Evolutionary conservation across 495 filamentous ascomycete genomes (phyloP).

Genomic region (Penicillium cataractarum): DNA sequence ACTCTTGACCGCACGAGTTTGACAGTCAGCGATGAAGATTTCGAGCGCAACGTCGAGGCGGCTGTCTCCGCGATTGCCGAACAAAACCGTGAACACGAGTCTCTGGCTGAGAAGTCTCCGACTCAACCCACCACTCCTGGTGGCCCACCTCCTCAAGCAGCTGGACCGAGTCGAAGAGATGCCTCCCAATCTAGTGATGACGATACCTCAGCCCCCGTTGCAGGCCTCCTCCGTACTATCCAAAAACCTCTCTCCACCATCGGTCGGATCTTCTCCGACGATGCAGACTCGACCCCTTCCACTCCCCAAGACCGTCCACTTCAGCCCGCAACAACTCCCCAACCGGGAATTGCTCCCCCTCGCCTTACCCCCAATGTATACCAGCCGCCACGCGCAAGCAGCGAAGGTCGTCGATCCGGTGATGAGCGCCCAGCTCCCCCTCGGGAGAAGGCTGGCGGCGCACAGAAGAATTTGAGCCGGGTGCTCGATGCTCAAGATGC

Average conservation of each 20-base stretch:
- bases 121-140: slow-evolving; percentile 12
- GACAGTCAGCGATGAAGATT: slow-evolving; percentile 92
- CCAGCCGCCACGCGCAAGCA: slow-evolving; percentile 51
- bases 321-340: slow-evolving; percentile 60
- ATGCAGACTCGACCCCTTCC: slow-evolving; percentile 40
- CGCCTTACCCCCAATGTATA: slow-evolving; percentile 61
- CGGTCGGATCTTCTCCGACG: slow-evolving; percentile 96
- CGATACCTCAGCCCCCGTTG: slow-evolving; percentile 73
- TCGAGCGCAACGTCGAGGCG: slow-evolving; percentile 91
- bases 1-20: slow-evolving; percentile 91
- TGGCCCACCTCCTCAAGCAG: slow-evolving; percentile 45
- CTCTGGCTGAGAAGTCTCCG: slow-evolving; percentile 61
- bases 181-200: slow-evolving; percentile 54
- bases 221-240: slow-evolving; percentile 86
- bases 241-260: slow-evolving; percentile 91
- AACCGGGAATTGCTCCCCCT: slow-evolving; percentile 54
- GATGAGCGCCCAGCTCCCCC: slow-evolving; percentile 40
- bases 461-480: slow-evolving; percentile 35
- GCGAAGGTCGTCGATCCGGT: slow-evolving; percentile 47
- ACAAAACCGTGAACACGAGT: slow-evolving; percentile 65
- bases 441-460: slow-evolving; percentile 17
- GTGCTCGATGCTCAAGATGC: slow-evolving; percentile 74
- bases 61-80: slow-evolving; percentile 97
- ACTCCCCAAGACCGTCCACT: slow-evolving; percentile 40
- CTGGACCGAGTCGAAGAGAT: slow-evolving; percentile 45